phyloP scores from a whole-genome alignment of 768 basidiomycete genomes.

The Trichaptum fuscoviolaceum region DNA sequence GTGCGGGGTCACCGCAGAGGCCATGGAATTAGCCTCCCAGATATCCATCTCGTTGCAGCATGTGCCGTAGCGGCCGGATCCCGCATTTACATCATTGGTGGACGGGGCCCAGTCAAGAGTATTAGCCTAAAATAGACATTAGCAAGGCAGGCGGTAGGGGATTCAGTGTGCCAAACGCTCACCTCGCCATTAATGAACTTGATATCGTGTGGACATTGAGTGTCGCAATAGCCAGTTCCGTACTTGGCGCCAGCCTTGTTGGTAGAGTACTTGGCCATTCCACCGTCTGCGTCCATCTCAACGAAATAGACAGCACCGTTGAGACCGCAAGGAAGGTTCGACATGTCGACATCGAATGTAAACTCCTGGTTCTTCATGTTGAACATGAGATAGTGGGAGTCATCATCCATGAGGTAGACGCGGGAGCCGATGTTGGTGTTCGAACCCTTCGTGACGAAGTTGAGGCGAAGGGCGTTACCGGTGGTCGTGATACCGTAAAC shows the following conservation, averaged over 20 bases:
- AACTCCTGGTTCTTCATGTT: conserved; percentile 52
- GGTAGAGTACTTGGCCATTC: conserved; percentile 37
- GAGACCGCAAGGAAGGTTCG: conserved; percentile 51
- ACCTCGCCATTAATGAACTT: conserved; percentile 57
- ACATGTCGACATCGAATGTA: conserved; percentile 56
- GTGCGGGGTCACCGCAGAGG: conserved; percentile 51
- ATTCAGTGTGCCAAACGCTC: conserved; percentile 16
- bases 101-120: conserved; percentile 34
- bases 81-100: conserved; percentile 38
- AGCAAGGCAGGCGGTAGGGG: not conserved
- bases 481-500: conserved; percentile 29
- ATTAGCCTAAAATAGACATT: conserved; percentile 36
- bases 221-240: conserved; percentile 61
- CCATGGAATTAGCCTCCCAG: conserved; percentile 51
- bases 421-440: conserved; percentile 30
- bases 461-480: conserved; percentile 27
- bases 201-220: conserved; percentile 54
- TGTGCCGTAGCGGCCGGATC: conserved; percentile 39
- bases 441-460: conserved; percentile 22
- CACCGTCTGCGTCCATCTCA: conserved; percentile 57
- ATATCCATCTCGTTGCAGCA: conserved; percentile 59
- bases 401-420: conserved; percentile 46
- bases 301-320: conserved; percentile 60
- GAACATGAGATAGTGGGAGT: conserved; percentile 42
- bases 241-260: conserved; percentile 59